Conservation (phyloP, 108 stramenopile species). For the Nitzschia palea region DNA sequence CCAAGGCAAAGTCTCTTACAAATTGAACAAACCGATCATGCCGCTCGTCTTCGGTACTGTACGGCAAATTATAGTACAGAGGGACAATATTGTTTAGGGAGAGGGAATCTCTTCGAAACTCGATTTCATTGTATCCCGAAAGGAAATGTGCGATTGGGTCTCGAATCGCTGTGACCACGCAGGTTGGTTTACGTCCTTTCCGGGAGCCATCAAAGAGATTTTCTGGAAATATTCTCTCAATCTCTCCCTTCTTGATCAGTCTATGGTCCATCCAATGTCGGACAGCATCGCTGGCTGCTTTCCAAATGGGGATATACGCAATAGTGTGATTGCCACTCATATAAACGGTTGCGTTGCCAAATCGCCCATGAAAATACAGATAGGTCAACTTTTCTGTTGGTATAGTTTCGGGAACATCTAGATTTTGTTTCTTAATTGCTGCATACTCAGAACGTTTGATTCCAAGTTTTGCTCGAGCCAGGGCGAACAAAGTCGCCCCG, state of each 20-base stretch:
- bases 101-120: slow-evolving; percentile 10
- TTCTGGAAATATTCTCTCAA: neutral
- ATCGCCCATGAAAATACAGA: neutral
- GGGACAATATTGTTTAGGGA: neutral
- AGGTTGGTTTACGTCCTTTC: neutral
- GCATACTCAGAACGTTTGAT: no score
- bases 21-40: slow-evolving; percentile 20
- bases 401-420: no score
- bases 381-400: no score
- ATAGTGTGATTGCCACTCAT: neutral
- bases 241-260: neutral
- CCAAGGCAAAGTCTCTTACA: slow-evolving; percentile 21
- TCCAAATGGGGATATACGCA: neutral
- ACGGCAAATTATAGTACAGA: neutral
- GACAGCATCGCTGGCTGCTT: neutral
- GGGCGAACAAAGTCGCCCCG: slow-evolving; percentile 8
- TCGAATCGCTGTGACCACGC: slow-evolving; percentile 31
- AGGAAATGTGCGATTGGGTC: slow-evolving; percentile 38
- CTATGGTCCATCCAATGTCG: neutral
- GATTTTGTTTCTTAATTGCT: no score
- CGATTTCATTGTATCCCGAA: slow-evolving; percentile 40
- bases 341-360: neutral
- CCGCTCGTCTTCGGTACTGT: neutral
- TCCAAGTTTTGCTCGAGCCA: no score
- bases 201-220: neutral